Percentiles rank a stretch among this genome's conserved stretches.
Evolutionary conservation across 179 eudicot genomes (phyloP).

Genomic region (Beta macrorhiza): DNA sequence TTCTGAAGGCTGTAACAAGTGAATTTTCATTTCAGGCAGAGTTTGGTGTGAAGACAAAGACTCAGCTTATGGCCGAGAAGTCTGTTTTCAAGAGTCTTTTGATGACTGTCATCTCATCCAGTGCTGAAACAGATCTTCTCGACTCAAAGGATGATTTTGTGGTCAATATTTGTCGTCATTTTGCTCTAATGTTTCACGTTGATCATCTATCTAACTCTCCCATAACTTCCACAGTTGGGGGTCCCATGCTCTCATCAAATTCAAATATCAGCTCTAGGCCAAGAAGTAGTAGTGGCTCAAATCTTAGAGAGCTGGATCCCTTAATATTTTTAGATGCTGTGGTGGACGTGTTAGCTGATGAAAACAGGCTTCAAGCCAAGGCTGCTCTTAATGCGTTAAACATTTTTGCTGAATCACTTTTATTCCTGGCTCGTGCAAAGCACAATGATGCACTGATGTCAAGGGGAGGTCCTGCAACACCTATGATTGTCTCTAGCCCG

Average conservation of each 20-base stretch:
- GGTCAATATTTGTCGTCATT: slow-evolving; percentile 80
- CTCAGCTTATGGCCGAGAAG: slow-evolving; percentile 97
- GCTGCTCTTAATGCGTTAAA: slow-evolving; percentile 86
- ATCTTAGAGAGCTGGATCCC: slow-evolving; percentile 92
- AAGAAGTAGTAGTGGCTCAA: slow-evolving; percentile 52
- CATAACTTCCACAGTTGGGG: slow-evolving; percentile 47
- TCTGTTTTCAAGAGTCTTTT: slow-evolving; percentile 91
- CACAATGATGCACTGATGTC: slow-evolving; percentile 70
- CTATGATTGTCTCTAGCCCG: slow-evolving; percentile 98
- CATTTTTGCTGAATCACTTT: slow-evolving; percentile 74
- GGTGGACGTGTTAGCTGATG: slow-evolving; percentile 96
- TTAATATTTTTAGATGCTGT: slow-evolving; percentile 89
- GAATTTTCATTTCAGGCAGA: slow-evolving; percentile 62
- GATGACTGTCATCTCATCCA: slow-evolving; percentile 86
- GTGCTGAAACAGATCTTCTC: slow-evolving; percentile 76
- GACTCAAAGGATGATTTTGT: slow-evolving; percentile 82
- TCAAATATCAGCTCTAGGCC: slow-evolving; percentile 43
- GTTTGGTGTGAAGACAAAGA: slow-evolving; percentile 95
- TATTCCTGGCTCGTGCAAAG: slow-evolving; percentile 75
- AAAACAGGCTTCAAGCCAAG: slow-evolving; percentile 86
- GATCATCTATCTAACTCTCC: slow-evolving; percentile 53
- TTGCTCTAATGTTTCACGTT: slow-evolving; percentile 81
- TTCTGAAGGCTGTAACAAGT: not conserved
- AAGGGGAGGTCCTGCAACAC: slow-evolving; percentile 94
- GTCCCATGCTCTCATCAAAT: slow-evolving; percentile 50